Base-by-base conservation (phyloP, 371 early-diverging fungal genomes). In the Mortierella polycephala region DNA sequence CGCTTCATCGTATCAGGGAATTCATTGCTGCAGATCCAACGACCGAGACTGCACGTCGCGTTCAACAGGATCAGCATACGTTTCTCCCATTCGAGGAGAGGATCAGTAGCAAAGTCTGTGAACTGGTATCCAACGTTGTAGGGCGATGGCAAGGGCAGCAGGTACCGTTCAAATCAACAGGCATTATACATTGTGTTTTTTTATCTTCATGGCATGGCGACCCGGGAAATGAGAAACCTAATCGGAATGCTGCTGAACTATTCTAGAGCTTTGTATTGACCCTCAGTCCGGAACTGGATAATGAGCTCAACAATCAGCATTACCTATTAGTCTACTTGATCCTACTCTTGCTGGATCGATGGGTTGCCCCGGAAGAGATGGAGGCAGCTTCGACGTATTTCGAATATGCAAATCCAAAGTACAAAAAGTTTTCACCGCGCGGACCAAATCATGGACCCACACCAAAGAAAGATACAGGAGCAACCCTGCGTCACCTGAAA, bases 291-390 rank as follows among this genome's bases (percentile, higher is more conserved):
- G 61, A 56, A 0, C 64, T 56, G n/a, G 71, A 71, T n/a, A 76
- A 76, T 55, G 77, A 76, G 30, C 62, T 71, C 58, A 77, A 77
- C 59, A 77, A 77, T 52, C 79, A 77, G 46, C 72, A 77, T 23
- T 77, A 77, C 42, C 55, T 72, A 9, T 37, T 71, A 2, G 59
- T 77, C 5, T 72, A 77, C 20, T 40, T 77, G 7, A 61, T 77
- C 42, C 40, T 77, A 9, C 57, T 68, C 18, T 42, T 77, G 3
- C 62, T 77, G 65, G 72, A 77, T 56, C 61, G 62, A 6, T 77
- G 79, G 79, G 73, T 77, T 9, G 72, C 79, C 2, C 49, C 66
- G 0, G 66, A 62, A 30, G 62, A 71, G 8, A 64, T 77, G 62
- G 66, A 77, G 20, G 73, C 69, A 0, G 46, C 79, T 0, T 57